phyloP scores from a whole-genome alignment of 306 rosid species.

The Heteromeles arbutifolia region DNA sequence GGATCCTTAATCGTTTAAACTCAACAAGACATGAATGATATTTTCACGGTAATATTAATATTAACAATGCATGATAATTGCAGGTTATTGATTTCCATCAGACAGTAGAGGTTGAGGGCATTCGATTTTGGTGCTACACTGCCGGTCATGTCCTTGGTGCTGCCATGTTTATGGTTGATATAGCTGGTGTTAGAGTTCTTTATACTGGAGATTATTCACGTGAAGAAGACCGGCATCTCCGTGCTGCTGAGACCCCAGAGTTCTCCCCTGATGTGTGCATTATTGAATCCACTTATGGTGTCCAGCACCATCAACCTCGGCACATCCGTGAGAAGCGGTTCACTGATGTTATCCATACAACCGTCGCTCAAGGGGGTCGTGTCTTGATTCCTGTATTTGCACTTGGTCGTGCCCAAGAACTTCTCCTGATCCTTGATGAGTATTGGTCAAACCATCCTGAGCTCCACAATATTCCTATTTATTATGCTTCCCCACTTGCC shows the following conservation, averaged over 20 bases:
- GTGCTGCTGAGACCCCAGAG: constrained; percentile 93
- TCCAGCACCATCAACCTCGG: constrained; percentile 94
- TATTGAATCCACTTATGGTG: constrained; percentile 89
- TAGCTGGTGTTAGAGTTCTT: constrained; percentile 84
- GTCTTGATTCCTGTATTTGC: constrained; percentile 88
- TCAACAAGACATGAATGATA: not conserved
- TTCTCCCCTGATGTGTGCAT: constrained; percentile 94
- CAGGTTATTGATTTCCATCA: constrained; percentile 98
- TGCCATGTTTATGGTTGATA: constrained; percentile 99
- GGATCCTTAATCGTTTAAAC: not conserved
- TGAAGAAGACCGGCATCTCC: constrained; percentile 93
- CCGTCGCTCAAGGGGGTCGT: constrained; percentile 93
- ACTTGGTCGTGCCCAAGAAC: constrained; percentile 95
- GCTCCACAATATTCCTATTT: constrained; percentile 80
- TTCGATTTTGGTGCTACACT: constrained; percentile 95
- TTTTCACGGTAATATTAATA: constrained; percentile 1
- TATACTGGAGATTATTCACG: constrained; percentile 99
- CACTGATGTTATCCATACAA: constrained; percentile 81
- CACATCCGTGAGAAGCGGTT: constrained; percentile 79
- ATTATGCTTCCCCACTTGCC: constrained; percentile 96
- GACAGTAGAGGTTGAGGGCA: constrained; percentile 84
- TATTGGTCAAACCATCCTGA: constrained; percentile 94
- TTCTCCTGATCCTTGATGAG: constrained; percentile 88
- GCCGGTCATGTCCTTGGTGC: constrained; percentile 99
- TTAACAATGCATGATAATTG: constrained; percentile 19